Evolutionary conservation across 108 stramenopile genomes (phyloP).

Genomic region (Poteriospumella lacustris): DNA sequence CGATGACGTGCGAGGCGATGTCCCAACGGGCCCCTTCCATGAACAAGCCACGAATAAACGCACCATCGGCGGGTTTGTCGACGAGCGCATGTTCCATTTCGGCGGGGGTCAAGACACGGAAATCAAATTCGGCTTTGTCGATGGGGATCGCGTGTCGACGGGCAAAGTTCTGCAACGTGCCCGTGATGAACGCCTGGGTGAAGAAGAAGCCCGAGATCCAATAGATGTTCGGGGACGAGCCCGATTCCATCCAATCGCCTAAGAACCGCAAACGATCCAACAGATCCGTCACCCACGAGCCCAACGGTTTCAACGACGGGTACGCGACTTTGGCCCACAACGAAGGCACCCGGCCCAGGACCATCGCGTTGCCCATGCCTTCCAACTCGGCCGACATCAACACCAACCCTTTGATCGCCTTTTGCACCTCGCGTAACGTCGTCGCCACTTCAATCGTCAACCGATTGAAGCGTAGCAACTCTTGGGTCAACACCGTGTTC

Average conservation of each 20-base stretch:
- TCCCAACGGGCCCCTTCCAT: slow-evolving; percentile 63
- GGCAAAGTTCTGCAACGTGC: slow-evolving; percentile 63
- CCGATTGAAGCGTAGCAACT: slow-evolving; percentile 59
- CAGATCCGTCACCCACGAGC: slow-evolving; percentile 60
- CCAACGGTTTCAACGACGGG: slow-evolving; percentile 61
- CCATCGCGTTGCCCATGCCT: slow-evolving; percentile 61
- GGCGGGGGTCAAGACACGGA: slow-evolving; percentile 45
- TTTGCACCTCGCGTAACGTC: slow-evolving; percentile 49
- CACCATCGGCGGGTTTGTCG: slow-evolving; percentile 51
- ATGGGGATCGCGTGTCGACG: slow-evolving; percentile 58
- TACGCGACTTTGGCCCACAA: slow-evolving; percentile 54
- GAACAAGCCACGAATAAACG: slow-evolving; percentile 53
- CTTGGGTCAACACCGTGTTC: slow-evolving; percentile 65
- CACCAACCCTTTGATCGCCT: slow-evolving; percentile 58
- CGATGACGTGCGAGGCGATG: slow-evolving; percentile 34
- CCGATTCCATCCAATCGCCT: slow-evolving; percentile 43
- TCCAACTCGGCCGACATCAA: slow-evolving; percentile 63
- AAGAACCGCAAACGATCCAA: slow-evolving; percentile 49
- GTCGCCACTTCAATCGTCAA: slow-evolving; percentile 42
- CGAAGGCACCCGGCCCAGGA: slow-evolving; percentile 46
- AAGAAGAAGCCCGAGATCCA: slow-evolving; percentile 64
- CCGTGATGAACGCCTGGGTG: slow-evolving; percentile 64
- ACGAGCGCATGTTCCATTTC: slow-evolving; percentile 28
- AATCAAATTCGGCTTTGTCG: slow-evolving; percentile 57
- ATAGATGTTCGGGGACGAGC: slow-evolving; percentile 47